A percentile compares a stretch with the other conserved stretches of the same genome.
phyloP scores from a whole-genome alignment of 352 stramenopile species.

The Phytophthora pistaciae region DNA sequence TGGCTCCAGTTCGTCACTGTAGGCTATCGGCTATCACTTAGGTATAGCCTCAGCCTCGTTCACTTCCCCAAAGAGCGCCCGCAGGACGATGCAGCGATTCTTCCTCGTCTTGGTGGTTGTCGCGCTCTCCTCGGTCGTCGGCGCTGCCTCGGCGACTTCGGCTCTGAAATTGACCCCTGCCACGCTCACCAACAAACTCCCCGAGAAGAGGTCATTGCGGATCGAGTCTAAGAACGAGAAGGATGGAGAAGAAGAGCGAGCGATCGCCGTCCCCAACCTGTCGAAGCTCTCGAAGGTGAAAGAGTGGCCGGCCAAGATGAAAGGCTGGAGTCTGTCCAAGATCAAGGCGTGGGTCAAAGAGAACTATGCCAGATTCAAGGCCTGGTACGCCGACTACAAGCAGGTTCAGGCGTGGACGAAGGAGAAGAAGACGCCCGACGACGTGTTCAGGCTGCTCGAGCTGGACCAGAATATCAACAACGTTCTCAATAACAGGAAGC shows the following conservation, averaged over 20 bases:
- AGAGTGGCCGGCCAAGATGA: too few species aligned
- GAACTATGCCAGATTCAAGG: slow-evolving; percentile 1
- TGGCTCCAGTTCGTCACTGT: too few species aligned
- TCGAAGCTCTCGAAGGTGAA: not conserved
- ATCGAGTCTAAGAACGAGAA: not conserved
- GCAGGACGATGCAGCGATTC: too few species aligned
- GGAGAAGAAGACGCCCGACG: not conserved
- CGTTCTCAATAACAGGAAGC: not conserved
- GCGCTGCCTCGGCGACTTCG: too few species aligned
- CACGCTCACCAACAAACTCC: not conserved
- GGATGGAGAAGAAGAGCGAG: not conserved
- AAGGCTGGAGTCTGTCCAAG: too few species aligned
- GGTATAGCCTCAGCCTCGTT: too few species aligned
- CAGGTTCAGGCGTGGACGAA: slow-evolving; percentile 8
- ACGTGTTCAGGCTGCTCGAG: slow-evolving; percentile 11
- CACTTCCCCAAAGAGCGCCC: too few species aligned
- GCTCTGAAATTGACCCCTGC: too few species aligned
- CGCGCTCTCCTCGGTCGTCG: too few species aligned
- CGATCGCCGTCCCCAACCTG: not conserved
- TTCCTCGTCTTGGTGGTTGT: too few species aligned
- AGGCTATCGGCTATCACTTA: too few species aligned
- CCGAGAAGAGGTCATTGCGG: not conserved
- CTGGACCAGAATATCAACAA: slow-evolving; percentile 2
- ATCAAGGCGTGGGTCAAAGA: slow-evolving; percentile 1
- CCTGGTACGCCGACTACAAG: not conserved